phyloP scores from a whole-genome alignment of 257 asterid genomes.

The Cordia subcordata region DNA sequence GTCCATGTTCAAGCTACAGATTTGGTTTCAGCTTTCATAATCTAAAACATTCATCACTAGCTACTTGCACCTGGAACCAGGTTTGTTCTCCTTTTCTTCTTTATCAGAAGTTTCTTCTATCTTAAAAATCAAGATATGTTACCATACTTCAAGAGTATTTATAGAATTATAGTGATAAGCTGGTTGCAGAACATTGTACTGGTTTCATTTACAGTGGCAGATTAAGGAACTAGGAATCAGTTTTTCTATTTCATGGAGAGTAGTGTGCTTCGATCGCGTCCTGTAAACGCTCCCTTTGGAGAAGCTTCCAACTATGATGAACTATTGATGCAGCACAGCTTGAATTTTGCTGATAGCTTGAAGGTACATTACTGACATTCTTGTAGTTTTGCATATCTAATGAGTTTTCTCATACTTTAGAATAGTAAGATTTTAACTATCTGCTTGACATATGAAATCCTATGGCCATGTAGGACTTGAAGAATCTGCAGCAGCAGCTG shows the following conservation, averaged over 20 bases:
- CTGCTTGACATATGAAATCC: no score
- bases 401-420: not conserved
- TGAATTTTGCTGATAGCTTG: constrained; percentile 2
- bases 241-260: not conserved
- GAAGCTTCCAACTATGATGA: constrained; percentile 5
- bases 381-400: not conserved
- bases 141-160: no score
- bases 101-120: not conserved
- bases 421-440: no score
- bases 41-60: not conserved
- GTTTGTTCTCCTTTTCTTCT: no score
- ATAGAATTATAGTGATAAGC: not conserved
- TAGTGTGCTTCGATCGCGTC: not conserved
- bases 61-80: no score
- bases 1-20: not conserved
- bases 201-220: not conserved
- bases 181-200: not conserved
- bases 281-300: not conserved
- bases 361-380: not conserved
- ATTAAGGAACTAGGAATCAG: not conserved
- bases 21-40: not conserved
- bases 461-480: constrained; percentile 44
- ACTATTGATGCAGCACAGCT: not conserved
- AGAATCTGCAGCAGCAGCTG: constrained; percentile 45
- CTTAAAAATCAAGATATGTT: not conserved